Percentiles rank a stretch among this genome's conserved stretches.
Conservation (phyloP, 2,329 filamentous ascomycete species). For the Alternaria sp. region DNA sequence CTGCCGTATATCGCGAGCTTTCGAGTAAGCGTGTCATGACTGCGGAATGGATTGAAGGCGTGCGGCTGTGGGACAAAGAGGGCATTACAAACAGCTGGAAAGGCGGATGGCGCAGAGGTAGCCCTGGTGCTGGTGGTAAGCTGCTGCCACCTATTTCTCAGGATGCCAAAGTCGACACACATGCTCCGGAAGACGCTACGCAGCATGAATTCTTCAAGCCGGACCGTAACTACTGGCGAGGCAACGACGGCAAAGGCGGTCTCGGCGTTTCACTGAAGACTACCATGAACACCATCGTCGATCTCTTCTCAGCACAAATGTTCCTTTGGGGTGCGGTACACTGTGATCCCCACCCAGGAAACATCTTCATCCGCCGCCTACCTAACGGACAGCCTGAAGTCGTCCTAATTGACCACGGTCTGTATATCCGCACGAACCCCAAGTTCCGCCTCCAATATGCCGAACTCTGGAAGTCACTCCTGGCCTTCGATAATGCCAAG, state of each 20-base stretch:
- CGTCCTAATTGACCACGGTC: conserved; percentile 94
- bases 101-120: conserved; percentile 77
- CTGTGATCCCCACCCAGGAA: conserved; percentile 96
- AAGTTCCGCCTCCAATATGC: conserved; percentile 86
- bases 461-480: conserved; percentile 89
- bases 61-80: conserved; percentile 90
- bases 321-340: conserved; percentile 96
- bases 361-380: conserved; percentile 91
- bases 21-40: conserved; percentile 86
- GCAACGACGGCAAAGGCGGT: conserved; percentile 75
- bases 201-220: conserved; percentile 75
- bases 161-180: conserved; percentile 47
- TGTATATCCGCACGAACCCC: conserved; percentile 90
- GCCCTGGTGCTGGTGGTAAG: conserved; percentile 76
- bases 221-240: conserved; percentile 79
- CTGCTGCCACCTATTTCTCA: conserved; percentile 61
- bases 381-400: conserved; percentile 85
- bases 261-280: conserved; percentile 83
- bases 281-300: conserved; percentile 96
- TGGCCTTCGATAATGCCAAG: conserved; percentile 90
- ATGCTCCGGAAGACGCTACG: conserved; percentile 45
- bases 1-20: conserved; percentile 81
- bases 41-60: conserved; percentile 97
- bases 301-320: conserved; percentile 96
- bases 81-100: conserved; percentile 79